Evolutionary conservation across 495 filamentous ascomycete species (phyloP).

Genomic region (Talaromyces nanjingensis): DNA sequence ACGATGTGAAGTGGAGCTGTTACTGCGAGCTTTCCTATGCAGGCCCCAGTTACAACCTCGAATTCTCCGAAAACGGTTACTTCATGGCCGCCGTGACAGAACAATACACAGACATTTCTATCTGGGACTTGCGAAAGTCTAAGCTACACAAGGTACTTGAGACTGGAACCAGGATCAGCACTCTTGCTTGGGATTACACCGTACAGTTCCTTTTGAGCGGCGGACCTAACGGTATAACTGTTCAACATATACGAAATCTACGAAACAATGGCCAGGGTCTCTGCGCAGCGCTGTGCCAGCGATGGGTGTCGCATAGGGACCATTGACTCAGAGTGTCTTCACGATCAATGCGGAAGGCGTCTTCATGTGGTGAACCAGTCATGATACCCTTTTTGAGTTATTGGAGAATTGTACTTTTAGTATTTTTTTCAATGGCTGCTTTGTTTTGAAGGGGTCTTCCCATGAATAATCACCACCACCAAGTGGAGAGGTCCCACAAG

Average conservation of each 20-base stretch:
- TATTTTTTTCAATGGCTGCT: constrained; percentile 10
- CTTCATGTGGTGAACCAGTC: constrained; percentile 54
- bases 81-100: constrained; percentile 81
- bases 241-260: constrained; percentile 80
- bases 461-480: constrained; percentile 30
- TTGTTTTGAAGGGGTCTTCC: background rate
- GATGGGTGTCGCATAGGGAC: constrained; percentile 69
- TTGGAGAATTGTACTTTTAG: constrained; percentile 20
- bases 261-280: constrained; percentile 84
- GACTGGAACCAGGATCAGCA: constrained; percentile 64
- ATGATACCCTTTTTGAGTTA: constrained; percentile 26
- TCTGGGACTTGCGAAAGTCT: constrained; percentile 87
- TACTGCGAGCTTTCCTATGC: constrained; percentile 63
- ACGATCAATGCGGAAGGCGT: constrained; percentile 66
- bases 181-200: constrained; percentile 84
- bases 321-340: constrained; percentile 62
- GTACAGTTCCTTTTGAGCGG: constrained; percentile 85
- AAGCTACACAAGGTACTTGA: constrained; percentile 72
- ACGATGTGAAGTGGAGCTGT: constrained; percentile 68
- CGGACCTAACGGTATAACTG: constrained; percentile 74
- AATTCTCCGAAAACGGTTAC: constrained; percentile 96
- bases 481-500: constrained; percentile 35
- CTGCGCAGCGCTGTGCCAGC: constrained; percentile 67
- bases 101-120: constrained; percentile 64
- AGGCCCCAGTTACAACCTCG: constrained; percentile 60